Conservation (phyloP, 495 filamentous ascomycete genomes). For the Xylaria venustula region DNA sequence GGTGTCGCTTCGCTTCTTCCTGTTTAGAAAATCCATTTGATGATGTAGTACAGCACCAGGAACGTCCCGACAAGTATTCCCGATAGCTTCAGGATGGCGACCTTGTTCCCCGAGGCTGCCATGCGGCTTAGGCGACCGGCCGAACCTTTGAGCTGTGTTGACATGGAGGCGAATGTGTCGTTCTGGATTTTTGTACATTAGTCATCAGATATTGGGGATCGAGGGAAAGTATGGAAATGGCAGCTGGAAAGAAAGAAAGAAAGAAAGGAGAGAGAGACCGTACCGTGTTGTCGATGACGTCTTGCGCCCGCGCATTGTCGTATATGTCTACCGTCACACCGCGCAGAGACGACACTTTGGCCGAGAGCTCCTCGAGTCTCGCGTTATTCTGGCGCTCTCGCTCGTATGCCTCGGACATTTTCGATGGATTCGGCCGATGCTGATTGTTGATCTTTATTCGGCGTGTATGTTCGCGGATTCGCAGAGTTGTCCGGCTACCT, state of each 20-base stretch:
- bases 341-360: conserved; percentile 87
- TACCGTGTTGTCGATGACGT: conserved; percentile 83
- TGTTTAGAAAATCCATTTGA: conserved; percentile 61
- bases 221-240: not conserved
- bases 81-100: conserved; percentile 84
- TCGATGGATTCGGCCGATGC: conserved; percentile 2
- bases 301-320: conserved; percentile 84
- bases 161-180: conserved; percentile 61
- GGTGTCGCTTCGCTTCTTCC: too few relatives aligned
- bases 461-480: not conserved
- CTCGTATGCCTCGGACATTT: conserved; percentile 93
- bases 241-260: not conserved
- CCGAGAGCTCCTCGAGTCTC: conserved; percentile 84
- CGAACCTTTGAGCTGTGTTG: conserved; percentile 73
- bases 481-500: too few relatives aligned
- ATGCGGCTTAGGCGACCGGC: conserved; percentile 85
- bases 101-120: conserved; percentile 86
- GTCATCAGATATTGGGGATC: not conserved
- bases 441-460: not conserved
- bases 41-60: conserved; percentile 70
- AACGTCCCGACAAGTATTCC: conserved; percentile 77
- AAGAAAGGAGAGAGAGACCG: conserved; percentile 21
- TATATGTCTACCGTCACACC: conserved; percentile 99
- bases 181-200: too few relatives aligned
- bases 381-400: conserved; percentile 95